phyloP scores from a whole-genome alignment of 1,139 yeast genomes.

The Zygosaccharomyces sapae region DNA sequence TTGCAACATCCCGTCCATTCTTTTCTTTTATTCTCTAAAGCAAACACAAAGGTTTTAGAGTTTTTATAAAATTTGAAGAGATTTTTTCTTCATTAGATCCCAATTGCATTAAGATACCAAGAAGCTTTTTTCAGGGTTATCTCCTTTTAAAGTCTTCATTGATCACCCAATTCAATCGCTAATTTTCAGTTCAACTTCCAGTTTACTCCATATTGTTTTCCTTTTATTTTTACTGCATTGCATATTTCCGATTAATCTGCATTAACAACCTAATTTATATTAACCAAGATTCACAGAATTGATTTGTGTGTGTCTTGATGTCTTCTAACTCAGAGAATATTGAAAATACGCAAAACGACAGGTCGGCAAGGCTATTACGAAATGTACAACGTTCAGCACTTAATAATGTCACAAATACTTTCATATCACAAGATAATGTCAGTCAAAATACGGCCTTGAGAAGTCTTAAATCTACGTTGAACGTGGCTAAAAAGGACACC shows the following conservation, averaged over 20 bases:
- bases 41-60: conserved; percentile 1
- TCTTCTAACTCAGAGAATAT: conserved; percentile 20
- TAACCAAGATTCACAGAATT: background rate
- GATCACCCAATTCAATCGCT: background rate
- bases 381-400: conserved; percentile 31
- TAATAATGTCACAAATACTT: conserved; percentile 35
- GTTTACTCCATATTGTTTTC: background rate
- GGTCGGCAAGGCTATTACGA: conserved; percentile 26
- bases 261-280: background rate
- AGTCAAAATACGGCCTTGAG: conserved; percentile 17
- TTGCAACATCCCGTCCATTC: conserved; percentile 3
- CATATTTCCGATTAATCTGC: conserved; percentile 2
- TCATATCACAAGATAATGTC: conserved; percentile 26
- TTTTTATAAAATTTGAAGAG: conserved; percentile 2
- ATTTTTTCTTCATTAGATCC: background rate
- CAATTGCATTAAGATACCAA: conserved; percentile 5
- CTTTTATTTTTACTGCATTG: conserved; percentile 2
- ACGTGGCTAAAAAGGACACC: conserved; percentile 18
- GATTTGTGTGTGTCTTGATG: conserved; percentile 10
- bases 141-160: background rate
- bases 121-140: background rate
- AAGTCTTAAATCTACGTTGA: conserved; percentile 21
- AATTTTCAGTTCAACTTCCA: background rate
- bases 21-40: conserved; percentile 1
- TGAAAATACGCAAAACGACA: conserved; percentile 27